phyloP scores from a whole-genome alignment of 2,329 filamentous ascomycete genomes.

The Neonectria ditissima region DNA sequence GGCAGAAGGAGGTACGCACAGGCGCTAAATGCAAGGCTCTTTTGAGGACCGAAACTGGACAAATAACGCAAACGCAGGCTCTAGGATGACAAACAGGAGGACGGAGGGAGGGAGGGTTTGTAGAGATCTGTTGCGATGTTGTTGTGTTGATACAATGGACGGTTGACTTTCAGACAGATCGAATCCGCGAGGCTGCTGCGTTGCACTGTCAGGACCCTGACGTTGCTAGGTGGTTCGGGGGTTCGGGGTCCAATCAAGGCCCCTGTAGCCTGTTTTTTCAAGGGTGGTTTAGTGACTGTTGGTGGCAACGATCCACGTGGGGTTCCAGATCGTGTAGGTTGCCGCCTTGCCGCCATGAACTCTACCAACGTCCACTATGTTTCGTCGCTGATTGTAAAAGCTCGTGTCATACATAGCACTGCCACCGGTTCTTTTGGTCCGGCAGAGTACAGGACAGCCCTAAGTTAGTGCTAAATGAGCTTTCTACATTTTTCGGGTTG shows the following conservation, averaged over 20 bases:
- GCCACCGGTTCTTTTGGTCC: neutral
- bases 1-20: conserved; percentile 16
- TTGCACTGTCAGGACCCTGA: conserved; percentile 2
- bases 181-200: neutral
- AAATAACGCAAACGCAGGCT: neutral
- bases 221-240: conserved; percentile 1
- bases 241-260: conserved; percentile 3
- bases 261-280: conserved; percentile 1
- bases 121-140: neutral
- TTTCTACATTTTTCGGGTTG: neutral
- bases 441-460: neutral
- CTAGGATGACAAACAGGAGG: neutral
- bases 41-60: neutral
- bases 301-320: neutral
- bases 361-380: too few species aligned
- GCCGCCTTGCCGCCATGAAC: neutral
- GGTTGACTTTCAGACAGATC: neutral
- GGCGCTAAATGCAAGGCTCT: neutral
- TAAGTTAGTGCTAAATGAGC: neutral
- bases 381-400: neutral
- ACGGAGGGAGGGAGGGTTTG: neutral
- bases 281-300: conserved; percentile 5
- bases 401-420: neutral
- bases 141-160: conserved; percentile 5
- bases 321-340: neutral